A percentile compares a stretch with the other conserved stretches of the same genome.
Conservation (phyloP, 108 stramenopile genomes). For the Discostella stelligeroides region DNA sequence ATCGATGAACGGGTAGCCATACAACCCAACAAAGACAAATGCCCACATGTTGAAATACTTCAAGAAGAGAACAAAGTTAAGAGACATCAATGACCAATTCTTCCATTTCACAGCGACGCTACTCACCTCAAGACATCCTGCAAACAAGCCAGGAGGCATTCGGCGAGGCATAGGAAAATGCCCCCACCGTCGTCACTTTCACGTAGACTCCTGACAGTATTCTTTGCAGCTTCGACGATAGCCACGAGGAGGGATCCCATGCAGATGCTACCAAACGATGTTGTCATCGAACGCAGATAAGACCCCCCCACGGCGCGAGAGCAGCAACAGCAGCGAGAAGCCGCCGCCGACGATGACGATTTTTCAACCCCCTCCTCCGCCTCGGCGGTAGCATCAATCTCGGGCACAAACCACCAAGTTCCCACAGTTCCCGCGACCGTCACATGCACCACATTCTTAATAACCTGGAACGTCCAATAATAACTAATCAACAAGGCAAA, state of each 20-base stretch:
- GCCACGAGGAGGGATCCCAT: conserved; percentile 75
- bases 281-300: conserved; percentile 63
- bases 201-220: conserved; percentile 56
- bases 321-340: conserved; percentile 43
- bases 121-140: conserved; percentile 52
- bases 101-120: too few species aligned
- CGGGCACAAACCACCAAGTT: conserved; percentile 87
- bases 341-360: too few species aligned
- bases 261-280: conserved; percentile 79
- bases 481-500: conserved; percentile 74
- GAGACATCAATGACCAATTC: not conserved
- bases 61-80: not conserved
- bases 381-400: too few species aligned
- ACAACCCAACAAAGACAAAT: conserved; percentile 66
- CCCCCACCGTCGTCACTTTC: conserved; percentile 54
- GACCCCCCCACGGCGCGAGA: conserved; percentile 61
- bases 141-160: conserved; percentile 71
- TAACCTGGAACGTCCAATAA: conserved; percentile 81
- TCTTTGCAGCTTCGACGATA: conserved; percentile 65
- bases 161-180: conserved; percentile 60
- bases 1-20: conserved; percentile 68
- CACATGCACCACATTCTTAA: conserved; percentile 80
- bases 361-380: too few species aligned
- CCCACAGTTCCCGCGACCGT: conserved; percentile 86
- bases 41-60: conserved; percentile 83